These are phyloP conservation scores for Leishmania guyanensis DNA, from an alignment of 208 protist species.

Conservation along the genomic window DNA sequence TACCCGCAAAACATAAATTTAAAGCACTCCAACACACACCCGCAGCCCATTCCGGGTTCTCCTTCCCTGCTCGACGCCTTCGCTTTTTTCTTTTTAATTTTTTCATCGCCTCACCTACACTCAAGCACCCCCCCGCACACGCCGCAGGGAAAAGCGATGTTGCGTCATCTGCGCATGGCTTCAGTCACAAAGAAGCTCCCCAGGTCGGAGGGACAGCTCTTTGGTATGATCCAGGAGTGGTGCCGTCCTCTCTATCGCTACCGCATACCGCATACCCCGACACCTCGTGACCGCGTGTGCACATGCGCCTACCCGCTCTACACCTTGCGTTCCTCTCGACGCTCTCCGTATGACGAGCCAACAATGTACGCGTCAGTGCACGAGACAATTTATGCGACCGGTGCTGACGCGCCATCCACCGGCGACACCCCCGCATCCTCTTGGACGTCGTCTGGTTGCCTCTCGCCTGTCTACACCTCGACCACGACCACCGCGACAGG, in stretches of 20 bases:
- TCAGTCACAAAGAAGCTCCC: conserved; percentile 22
- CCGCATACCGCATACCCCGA: conserved; percentile 39
- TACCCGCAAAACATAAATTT: neutral
- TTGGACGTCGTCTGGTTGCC: neutral
- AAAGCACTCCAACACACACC: neutral
- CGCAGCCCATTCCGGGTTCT: neutral
- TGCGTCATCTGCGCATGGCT: conserved; percentile 61
- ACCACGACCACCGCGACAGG: neutral
- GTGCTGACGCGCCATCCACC: neutral
- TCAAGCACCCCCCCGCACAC: neutral
- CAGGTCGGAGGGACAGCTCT: conserved; percentile 21
- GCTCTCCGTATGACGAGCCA: conserved; percentile 48
- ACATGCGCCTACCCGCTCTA: conserved; percentile 64
- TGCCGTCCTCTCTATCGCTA: conserved; percentile 41
- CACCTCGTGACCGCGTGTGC: conserved; percentile 39
- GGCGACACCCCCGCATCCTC: neutral
- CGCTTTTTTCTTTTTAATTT: neutral
- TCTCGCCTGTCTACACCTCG: neutral
- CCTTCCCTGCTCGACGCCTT: neutral
- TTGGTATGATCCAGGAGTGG: conserved; percentile 27
- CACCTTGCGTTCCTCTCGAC: conserved; percentile 48
- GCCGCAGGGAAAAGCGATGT: conserved; percentile 20
- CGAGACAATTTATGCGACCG: conserved; percentile 21
- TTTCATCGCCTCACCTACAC: neutral
- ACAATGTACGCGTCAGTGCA: conserved; percentile 7